These are phyloP conservation scores for Suillus ampliporus DNA, from an alignment of 768 basidiomycete genomes.

Conservation along the genomic window DNA sequence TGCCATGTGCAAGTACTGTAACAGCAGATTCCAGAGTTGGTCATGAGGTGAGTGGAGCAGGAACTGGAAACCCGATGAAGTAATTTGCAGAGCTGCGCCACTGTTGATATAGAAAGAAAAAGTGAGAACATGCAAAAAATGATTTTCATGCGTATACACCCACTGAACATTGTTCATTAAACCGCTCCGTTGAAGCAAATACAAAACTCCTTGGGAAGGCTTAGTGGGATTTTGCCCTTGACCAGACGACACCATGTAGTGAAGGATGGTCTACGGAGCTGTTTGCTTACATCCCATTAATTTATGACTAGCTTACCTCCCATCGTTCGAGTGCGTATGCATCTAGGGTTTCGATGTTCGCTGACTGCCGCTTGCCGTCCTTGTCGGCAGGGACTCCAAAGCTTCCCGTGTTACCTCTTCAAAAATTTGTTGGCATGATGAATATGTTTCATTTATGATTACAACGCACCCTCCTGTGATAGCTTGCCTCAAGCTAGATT, in stretches of 20 bases:
- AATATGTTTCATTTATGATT: constrained; percentile 9
- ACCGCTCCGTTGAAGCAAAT: constrained; percentile 81
- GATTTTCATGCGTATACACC: constrained; percentile 27
- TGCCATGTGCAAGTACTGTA: constrained; percentile 87
- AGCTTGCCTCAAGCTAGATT: constrained; percentile 79
- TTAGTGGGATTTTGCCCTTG: constrained; percentile 74
- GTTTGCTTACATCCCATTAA: neutral
- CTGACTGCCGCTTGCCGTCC: constrained; percentile 62
- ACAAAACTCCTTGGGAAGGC: constrained; percentile 85
- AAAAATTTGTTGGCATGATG: constrained; percentile 13
- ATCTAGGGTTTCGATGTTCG: constrained; percentile 69
- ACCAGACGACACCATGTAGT: constrained; percentile 97
- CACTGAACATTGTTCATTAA: constrained; percentile 82
- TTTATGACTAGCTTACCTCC: constrained; percentile 64
- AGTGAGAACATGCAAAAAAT: neutral
- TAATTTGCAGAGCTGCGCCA: constrained; percentile 75
- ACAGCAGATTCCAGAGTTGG: constrained; percentile 92
- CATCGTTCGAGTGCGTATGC: constrained; percentile 85
- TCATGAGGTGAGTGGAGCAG: constrained; percentile 92
- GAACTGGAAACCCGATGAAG: constrained; percentile 95
- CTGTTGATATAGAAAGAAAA: constrained; percentile 38
- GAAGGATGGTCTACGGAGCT: constrained; percentile 79
- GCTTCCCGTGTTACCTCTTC: constrained; percentile 75
- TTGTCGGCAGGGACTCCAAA: constrained; percentile 81
- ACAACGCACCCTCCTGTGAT: constrained; percentile 81